Conservation (phyloP, 1,284 basidiomycete species). For the Baeospora myosura region DNA sequence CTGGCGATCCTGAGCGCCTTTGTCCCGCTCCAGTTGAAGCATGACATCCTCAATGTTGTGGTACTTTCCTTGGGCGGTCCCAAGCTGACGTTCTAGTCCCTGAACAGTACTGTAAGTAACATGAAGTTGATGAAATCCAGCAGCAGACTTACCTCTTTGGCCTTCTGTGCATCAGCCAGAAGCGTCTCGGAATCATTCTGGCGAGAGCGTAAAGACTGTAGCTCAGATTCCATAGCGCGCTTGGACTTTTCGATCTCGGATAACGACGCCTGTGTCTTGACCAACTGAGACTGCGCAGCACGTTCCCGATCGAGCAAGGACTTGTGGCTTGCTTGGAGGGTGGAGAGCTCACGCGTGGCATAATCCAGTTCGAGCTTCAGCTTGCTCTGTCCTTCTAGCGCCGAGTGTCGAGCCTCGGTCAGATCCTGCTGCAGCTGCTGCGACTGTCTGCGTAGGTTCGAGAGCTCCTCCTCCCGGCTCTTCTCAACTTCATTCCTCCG, state of each 20-base stretch:
- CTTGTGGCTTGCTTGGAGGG: conserved; percentile 51
- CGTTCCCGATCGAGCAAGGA: conserved; percentile 59
- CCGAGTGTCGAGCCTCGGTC: conserved; percentile 45
- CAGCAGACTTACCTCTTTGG: conserved; percentile 58
- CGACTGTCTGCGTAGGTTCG: conserved; percentile 65
- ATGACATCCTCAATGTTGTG: conserved; percentile 85
- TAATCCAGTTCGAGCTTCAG: conserved; percentile 65
- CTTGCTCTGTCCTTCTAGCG: conserved; percentile 59
- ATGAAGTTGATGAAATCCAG: neutral
- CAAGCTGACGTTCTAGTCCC: conserved; percentile 72
- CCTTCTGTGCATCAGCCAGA: conserved; percentile 52
- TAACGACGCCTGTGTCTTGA: conserved; percentile 46
- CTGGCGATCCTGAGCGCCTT: conserved; percentile 52
- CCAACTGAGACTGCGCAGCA: conserved; percentile 42
- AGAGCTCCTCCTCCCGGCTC: conserved; percentile 82
- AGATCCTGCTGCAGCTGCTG: conserved; percentile 54
- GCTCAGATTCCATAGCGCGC: conserved; percentile 66
- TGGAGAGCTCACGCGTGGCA: conserved; percentile 46
- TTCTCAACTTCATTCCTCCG: conserved; percentile 80
- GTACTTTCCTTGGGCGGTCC: conserved; percentile 66
- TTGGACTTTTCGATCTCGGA: conserved; percentile 66
- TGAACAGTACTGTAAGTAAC: conserved; percentile 22
- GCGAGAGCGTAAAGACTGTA: conserved; percentile 64
- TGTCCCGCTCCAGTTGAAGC: conserved; percentile 77
- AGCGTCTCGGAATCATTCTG: conserved; percentile 67